Evolutionary conservation across 805 yeast species (phyloP), one percentile per base, ranked within the genome.

Genomic region (Teunomyces kruisii): DNA sequence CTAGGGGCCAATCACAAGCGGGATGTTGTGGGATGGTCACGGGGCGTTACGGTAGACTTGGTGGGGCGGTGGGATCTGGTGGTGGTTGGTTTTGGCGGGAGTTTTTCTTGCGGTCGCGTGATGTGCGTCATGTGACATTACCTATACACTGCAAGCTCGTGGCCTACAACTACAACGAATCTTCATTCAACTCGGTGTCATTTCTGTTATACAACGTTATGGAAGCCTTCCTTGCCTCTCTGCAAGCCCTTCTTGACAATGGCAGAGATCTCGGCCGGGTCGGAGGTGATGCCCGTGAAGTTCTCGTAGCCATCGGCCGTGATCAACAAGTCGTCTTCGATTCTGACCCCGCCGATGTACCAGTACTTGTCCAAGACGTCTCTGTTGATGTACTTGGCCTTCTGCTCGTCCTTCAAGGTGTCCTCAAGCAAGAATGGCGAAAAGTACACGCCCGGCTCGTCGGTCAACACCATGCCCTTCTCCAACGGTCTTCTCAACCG

Each of bases 311-410:
- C 98, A 43, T 68, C 70, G 39, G 75, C 74, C 1, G 96, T 88
- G 26, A 92, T 84, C 37, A 88, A 68, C 33, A 94, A 77, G 59
- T 92, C 97, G 61, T 92, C 99, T 66, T 92, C 99, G 46, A 92
- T 89, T 65, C 99, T 81, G 5, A 92, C 97, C 37, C 99, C 99
- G n/a, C 99, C 99, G 45, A 94, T 80, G 53, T 84, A 79, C 84
- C 86, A 80, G 65, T 90, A 92, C 57, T 80, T 83, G 45, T 87
- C 82, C 49, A 92, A 71, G 6, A 86, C 81, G 0, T 79, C 81
- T 51, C 65, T 62, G 56, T 89, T 75, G 46, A 92, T 83, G 63
- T 69, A 86, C 55, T 79, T 80, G 29, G 66, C 50, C 54, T 79
- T 79, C 3, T 60, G 57, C 30, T 76, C 76, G 39, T 63, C 62